Percentiles rank a stretch among this genome's conserved stretches.
Conservation (phyloP, 2,329 filamentous ascomycete species). For the Xylariaceae sp. region DNA sequence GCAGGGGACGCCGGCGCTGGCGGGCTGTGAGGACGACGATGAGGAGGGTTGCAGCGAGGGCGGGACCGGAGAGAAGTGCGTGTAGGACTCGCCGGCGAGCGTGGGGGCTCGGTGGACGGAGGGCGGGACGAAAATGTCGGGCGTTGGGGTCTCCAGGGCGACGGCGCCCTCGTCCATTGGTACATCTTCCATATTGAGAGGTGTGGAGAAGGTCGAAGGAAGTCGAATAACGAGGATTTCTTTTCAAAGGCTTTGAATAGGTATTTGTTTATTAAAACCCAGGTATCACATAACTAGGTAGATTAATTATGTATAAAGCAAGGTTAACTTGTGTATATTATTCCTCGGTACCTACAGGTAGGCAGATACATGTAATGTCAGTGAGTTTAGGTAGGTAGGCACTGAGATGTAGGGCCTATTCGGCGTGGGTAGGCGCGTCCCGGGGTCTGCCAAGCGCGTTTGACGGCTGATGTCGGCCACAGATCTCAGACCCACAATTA, state of each 20-base stretch:
- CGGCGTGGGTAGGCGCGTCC: constrained; percentile 20
- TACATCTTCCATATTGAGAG: constrained; percentile 44
- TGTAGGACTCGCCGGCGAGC: constrained; percentile 68
- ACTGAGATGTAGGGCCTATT: too few relatives aligned
- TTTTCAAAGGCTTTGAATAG: not conserved
- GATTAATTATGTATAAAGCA: too few relatives aligned
- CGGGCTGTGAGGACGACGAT: constrained; percentile 17
- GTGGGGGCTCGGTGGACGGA: constrained; percentile 63
- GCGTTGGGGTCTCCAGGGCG: constrained; percentile 39
- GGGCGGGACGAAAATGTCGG: constrained; percentile 64
- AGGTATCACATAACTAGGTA: too few relatives aligned
- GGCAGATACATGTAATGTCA: too few relatives aligned
- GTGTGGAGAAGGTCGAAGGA: not conserved
- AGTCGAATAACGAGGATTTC: not conserved
- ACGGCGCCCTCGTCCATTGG: constrained; percentile 40
- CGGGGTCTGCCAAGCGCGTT: constrained; percentile 25
- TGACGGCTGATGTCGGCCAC: not conserved
- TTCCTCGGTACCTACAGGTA: too few relatives aligned
- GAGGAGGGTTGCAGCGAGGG: constrained; percentile 55
- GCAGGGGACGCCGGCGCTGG: constrained; percentile 56
- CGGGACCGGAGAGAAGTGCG: constrained; percentile 72
- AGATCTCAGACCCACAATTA: constrained; percentile 17
- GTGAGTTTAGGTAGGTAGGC: too few relatives aligned
- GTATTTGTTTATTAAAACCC: too few relatives aligned
- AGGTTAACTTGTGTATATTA: too few relatives aligned